Percentiles rank a stretch among this genome's conserved stretches.
Conservation (phyloP, 148 eudicot species). For the Salicornia ramosissima region DNA sequence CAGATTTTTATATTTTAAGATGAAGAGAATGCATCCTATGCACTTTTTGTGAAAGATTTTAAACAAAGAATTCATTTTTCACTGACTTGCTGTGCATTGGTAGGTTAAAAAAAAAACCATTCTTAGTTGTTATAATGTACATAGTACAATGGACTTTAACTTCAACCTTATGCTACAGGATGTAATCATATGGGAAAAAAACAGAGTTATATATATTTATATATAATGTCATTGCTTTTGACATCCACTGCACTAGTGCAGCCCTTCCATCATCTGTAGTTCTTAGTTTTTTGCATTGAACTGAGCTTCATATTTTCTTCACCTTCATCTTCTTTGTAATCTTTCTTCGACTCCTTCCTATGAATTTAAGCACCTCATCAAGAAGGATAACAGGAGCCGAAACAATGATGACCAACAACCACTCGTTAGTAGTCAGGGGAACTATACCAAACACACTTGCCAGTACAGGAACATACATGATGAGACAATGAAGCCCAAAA, state of each 20-base stretch:
- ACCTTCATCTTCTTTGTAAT: constrained; percentile 43
- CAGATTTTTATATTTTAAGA: too few species aligned
- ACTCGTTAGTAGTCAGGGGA: constrained; percentile 60
- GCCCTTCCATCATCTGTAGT: background rate
- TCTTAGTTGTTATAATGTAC: constrained; percentile 4
- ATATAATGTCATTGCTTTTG: background rate
- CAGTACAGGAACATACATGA: constrained; percentile 71
- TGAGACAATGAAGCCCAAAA: constrained; percentile 63
- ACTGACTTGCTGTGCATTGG: background rate
- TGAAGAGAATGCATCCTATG: too few species aligned
- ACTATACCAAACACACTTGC: constrained; percentile 74
- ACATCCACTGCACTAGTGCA: constrained; percentile 9
- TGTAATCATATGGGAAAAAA: background rate
- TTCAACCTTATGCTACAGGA: constrained; percentile 10
- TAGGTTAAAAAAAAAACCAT: background rate
- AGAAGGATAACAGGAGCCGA: constrained; percentile 73
- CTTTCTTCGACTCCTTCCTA: constrained; percentile 44
- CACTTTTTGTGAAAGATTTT: background rate
- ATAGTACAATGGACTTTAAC: constrained; percentile 7
- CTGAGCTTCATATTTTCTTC: constrained; percentile 35
- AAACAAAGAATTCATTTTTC: constrained; percentile 9
- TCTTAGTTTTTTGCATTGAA: background rate
- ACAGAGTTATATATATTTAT: constrained; percentile 1
- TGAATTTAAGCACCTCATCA: constrained; percentile 59
- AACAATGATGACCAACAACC: constrained; percentile 63